Conservation (phyloP, 192 early-diverging fungal genomes). For the Linnemannia elongata region DNA sequence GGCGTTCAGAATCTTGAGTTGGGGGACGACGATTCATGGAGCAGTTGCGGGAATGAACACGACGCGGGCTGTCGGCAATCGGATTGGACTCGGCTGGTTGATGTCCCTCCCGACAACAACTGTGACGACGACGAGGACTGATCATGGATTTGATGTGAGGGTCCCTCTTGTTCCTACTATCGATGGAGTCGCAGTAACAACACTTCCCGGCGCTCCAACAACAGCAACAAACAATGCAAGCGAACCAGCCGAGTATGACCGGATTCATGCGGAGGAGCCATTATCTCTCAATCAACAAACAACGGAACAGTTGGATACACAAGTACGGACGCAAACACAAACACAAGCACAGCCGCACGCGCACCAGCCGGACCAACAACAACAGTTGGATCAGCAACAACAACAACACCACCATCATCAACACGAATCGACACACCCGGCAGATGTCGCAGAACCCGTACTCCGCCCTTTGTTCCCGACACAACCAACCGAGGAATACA, state of each 20-base stretch:
- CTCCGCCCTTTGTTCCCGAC: constrained; percentile 39
- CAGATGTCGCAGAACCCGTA: constrained; percentile 32
- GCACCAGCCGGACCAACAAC: not conserved
- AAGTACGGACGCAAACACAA: not conserved
- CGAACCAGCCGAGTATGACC: not conserved
- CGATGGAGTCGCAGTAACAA: not conserved
- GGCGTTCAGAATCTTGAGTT: constrained; percentile 39
- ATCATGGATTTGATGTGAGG: constrained; percentile 3
- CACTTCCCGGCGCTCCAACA: not conserved
- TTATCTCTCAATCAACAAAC: constrained; percentile 4
- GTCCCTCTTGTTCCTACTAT: constrained; percentile 15
- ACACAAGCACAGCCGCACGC: not conserved
- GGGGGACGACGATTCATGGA: constrained; percentile 43
- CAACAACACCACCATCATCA: constrained; percentile 2
- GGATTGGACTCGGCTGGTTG: constrained; percentile 44
- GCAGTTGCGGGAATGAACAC: constrained; percentile 45
- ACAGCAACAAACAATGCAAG: constrained; percentile 8
- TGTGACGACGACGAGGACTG: not conserved
- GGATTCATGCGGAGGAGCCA: not conserved
- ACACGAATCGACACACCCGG: constrained; percentile 7
- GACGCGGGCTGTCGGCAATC: constrained; percentile 13
- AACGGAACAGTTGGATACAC: not conserved
- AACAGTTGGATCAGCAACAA: constrained; percentile 8
- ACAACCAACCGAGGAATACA: constrained; percentile 32
- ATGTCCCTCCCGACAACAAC: not conserved